phyloP scores from a whole-genome alignment of 371 early-diverging fungal species.

The Phascolomyces articulosus region DNA sequence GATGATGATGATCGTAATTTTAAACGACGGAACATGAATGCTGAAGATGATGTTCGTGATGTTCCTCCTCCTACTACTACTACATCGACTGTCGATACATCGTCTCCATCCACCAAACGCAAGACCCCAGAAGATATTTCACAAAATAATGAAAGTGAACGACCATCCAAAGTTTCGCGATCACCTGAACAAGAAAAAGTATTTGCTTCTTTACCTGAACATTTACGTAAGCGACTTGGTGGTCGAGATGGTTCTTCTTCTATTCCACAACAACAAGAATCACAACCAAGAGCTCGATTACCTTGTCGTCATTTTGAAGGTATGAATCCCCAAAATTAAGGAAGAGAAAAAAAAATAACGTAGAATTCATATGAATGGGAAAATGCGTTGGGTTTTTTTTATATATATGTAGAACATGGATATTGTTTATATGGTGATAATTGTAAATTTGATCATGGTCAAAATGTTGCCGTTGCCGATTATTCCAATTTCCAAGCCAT shows the following conservation, averaged over 20 bases:
- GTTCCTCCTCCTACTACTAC: background rate
- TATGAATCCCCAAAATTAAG: slow-evolving; percentile 11
- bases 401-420: slow-evolving; percentile 54
- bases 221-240: slow-evolving; percentile 19
- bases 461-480: slow-evolving; percentile 75
- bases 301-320: slow-evolving; percentile 72
- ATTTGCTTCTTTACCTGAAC: slow-evolving; percentile 2
- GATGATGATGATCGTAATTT: slow-evolving; percentile 71
- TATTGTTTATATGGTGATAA: slow-evolving; percentile 79
- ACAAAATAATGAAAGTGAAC: background rate
- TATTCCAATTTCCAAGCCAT: slow-evolving; percentile 9
- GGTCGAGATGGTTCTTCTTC: slow-evolving; percentile 23
- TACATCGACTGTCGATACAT: background rate
- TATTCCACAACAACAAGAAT: slow-evolving; percentile 29
- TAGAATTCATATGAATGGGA: too few relatives aligned
- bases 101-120: background rate
- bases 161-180: background rate
- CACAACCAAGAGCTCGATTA: background rate
- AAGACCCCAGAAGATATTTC: background rate
- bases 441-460: slow-evolving; percentile 82
- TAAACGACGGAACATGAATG: slow-evolving; percentile 67
- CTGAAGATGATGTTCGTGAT: slow-evolving; percentile 30
- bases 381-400: slow-evolving; percentile 9
- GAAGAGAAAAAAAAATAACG: too few relatives aligned
- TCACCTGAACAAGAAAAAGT: slow-evolving; percentile 6